Evolutionary conservation across 2,329 filamentous ascomycete species (phyloP).

Genomic region (Aureobasidium sp.): DNA sequence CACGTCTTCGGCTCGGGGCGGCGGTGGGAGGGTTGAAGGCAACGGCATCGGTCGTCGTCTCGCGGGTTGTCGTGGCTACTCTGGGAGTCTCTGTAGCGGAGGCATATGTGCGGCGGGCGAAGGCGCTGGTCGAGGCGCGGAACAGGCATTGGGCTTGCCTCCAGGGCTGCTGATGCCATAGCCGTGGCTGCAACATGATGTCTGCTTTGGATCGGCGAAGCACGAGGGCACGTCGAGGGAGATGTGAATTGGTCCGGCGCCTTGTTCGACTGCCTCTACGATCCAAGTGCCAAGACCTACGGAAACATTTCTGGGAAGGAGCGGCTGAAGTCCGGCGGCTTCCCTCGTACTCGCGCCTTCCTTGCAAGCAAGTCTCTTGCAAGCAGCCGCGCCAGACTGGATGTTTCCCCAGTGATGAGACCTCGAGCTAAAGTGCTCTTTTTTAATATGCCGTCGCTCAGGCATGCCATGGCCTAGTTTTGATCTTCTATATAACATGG

Average conservation of each 20-base stretch:
- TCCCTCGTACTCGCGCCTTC: neutral
- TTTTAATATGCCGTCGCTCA: neutral
- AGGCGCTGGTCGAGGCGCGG: slow-evolving; percentile 30
- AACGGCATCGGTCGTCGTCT: slow-evolving; percentile 23
- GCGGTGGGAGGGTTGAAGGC: slow-evolving; percentile 40
- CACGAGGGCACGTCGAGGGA: neutral
- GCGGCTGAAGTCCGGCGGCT: neutral
- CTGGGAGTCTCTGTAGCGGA: slow-evolving; percentile 34
- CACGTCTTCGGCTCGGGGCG: slow-evolving; percentile 28
- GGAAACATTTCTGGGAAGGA: slow-evolving; percentile 5
- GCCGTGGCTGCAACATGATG: slow-evolving; percentile 60
- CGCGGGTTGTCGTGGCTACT: slow-evolving; percentile 19
- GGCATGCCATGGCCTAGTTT: neutral
- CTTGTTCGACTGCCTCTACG: neutral
- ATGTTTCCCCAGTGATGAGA: slow-evolving; percentile 6
- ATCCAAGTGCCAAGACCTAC: neutral
- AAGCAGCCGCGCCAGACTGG: neutral
- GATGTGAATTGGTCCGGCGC: slow-evolving; percentile 1
- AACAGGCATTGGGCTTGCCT: slow-evolving; percentile 42
- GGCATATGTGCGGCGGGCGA: slow-evolving; percentile 46
- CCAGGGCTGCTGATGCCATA: slow-evolving; percentile 37
- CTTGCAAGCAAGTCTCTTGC: neutral
- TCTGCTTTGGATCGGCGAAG: neutral
- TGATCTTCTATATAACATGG: neutral
- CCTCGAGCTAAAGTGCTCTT: slow-evolving; percentile 3